Evolutionary conservation across 139 green algal genomes (phyloP).

Genomic region (Volvox africanus): DNA sequence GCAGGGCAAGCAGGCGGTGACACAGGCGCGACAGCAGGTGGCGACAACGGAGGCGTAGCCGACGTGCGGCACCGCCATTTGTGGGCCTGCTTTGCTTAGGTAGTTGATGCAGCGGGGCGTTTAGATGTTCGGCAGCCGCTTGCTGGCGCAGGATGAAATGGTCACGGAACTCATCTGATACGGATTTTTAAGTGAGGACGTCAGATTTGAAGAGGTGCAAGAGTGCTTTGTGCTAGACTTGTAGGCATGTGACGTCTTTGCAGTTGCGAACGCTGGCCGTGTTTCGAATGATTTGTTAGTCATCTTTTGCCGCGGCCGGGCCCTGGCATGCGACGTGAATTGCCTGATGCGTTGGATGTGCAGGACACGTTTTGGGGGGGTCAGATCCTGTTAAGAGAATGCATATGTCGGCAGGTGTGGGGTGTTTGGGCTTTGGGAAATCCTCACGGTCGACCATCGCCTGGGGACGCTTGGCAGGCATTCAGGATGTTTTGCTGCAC

Average conservation of each 20-base stretch:
- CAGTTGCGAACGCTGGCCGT: too few relatives aligned
- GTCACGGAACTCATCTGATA: not conserved
- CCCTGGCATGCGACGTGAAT: too few relatives aligned
- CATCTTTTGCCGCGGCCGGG: too few relatives aligned
- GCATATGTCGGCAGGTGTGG: not conserved
- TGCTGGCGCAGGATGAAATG: constrained; percentile 8
- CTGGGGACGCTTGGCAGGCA: not conserved
- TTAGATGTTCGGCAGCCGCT: not conserved
- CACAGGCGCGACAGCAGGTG: constrained; percentile 15
- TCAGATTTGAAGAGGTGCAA: too few relatives aligned
- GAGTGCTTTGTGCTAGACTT: too few relatives aligned
- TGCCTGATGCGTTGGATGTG: not conserved
- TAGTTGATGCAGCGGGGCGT: not conserved
- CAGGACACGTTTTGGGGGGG: not conserved
- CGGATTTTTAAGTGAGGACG: too few relatives aligned
- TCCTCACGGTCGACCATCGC: not conserved
- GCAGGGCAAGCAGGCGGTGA: not conserved
- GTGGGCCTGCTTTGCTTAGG: not conserved
- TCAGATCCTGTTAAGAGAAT: not conserved
- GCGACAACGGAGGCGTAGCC: constrained; percentile 36
- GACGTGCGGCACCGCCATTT: not conserved
- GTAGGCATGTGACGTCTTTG: too few relatives aligned
- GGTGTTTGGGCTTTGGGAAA: not conserved
- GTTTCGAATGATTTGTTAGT: too few relatives aligned
- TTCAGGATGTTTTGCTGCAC: not conserved